phyloP scores from a whole-genome alignment of 2,329 filamentous ascomycete species.

The Pyrenophora graminea region DNA sequence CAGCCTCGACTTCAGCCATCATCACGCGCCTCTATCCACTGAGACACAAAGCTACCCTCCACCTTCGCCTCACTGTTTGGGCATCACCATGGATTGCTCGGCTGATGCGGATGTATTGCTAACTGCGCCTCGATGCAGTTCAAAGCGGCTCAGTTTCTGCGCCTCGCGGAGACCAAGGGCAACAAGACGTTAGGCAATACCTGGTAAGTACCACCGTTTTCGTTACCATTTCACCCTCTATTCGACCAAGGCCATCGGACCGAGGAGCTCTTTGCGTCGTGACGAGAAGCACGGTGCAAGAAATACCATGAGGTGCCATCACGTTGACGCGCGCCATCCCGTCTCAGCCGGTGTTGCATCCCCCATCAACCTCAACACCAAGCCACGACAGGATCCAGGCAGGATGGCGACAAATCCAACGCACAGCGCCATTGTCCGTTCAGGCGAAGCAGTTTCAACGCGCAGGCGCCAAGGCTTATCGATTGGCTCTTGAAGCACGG shows the following conservation, averaged over 20 bases:
- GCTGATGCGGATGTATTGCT: slow-evolving; percentile 30
- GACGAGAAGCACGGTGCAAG: slow-evolving; percentile 11
- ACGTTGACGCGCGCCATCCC: slow-evolving; percentile 21
- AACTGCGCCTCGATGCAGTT: slow-evolving; percentile 61
- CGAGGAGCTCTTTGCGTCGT: slow-evolving; percentile 18
- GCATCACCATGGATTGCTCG: slow-evolving; percentile 39
- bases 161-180: slow-evolving; percentile 84
- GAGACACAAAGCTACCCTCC: slow-evolving; percentile 27
- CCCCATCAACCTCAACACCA: slow-evolving; percentile 32
- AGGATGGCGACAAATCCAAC: slow-evolving; percentile 23
- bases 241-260: slow-evolving; percentile 14
- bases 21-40: slow-evolving; percentile 33
- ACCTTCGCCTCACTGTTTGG: slow-evolving; percentile 48
- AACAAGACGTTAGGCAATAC: slow-evolving; percentile 91
- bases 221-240: slow-evolving; percentile 8
- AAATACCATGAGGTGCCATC: slow-evolving; percentile 12
- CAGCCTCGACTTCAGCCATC: slow-evolving; percentile 24
- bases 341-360: slow-evolving; percentile 17
- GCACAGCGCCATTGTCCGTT: slow-evolving; percentile 22
- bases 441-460: slow-evolving; percentile 35
- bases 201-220: slow-evolving; percentile 65
- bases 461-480: slow-evolving; percentile 36
- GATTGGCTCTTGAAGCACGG: slow-evolving; percentile 31
- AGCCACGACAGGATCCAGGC: slow-evolving; percentile 21
- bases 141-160: slow-evolving; percentile 85